A percentile compares a stretch with the other conserved stretches of the same genome.
Evolutionary conservation across 192 early-diverging fungal species (phyloP).

Genomic region (Powellomyces hirtus): DNA sequence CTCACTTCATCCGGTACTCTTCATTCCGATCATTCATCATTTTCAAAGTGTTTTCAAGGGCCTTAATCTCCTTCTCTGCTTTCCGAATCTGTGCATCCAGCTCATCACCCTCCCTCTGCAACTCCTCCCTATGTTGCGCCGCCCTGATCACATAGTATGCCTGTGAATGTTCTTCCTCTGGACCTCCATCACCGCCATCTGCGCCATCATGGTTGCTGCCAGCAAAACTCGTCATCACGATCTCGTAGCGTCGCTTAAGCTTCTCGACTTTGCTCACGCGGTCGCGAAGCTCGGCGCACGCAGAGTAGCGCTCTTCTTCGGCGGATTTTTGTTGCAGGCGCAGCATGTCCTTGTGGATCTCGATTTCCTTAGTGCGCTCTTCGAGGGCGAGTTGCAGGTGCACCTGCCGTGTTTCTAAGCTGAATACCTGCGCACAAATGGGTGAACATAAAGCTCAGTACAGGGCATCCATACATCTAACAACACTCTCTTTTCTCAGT

Average conservation of each 20-base stretch:
- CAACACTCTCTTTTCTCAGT: neutral
- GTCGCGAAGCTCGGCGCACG: constrained; percentile 56
- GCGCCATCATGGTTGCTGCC: constrained; percentile 22
- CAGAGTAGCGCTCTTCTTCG: constrained; percentile 56
- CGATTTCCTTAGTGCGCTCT: constrained; percentile 59
- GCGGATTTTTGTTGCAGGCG: constrained; percentile 50
- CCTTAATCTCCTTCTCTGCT: constrained; percentile 64
- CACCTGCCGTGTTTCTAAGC: constrained; percentile 52
- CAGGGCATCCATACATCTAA: neutral
- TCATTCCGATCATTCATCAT: constrained; percentile 62
- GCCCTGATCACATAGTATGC: constrained; percentile 64
- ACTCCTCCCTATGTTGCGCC: constrained; percentile 55
- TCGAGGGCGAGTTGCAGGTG: constrained; percentile 55
- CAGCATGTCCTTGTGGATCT: constrained; percentile 60
- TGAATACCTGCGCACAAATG: constrained; percentile 51
- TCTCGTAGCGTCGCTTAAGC: constrained; percentile 58
- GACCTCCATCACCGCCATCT: constrained; percentile 25
- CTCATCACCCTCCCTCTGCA: constrained; percentile 61
- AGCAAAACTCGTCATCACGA: constrained; percentile 61
- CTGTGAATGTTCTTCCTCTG: constrained; percentile 56
- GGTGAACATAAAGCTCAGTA: no score
- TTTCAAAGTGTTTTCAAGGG: constrained; percentile 59
- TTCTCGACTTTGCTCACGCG: constrained; percentile 58
- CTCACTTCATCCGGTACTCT: constrained; percentile 53
- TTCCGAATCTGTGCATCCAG: constrained; percentile 58